A percentile compares a stretch with the other conserved stretches of the same genome.
Evolutionary conservation across 2,329 filamentous ascomycete species (phyloP).

Genomic region (Neodidymelliopsis sp.): DNA sequence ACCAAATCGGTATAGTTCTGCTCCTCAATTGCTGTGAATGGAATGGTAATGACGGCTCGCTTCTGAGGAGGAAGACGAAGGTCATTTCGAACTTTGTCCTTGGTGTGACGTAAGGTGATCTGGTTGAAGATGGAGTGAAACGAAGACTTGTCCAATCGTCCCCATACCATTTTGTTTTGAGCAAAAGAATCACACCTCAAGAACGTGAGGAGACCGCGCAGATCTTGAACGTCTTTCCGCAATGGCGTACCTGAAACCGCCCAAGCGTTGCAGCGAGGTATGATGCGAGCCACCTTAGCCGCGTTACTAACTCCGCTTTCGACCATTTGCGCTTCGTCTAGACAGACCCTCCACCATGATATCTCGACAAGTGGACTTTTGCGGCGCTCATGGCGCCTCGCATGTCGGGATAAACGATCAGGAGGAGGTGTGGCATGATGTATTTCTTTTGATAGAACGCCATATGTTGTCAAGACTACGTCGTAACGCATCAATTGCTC

Average conservation of each 20-base stretch:
- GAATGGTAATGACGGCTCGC: constrained; percentile 85
- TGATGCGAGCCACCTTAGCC: constrained; percentile 77
- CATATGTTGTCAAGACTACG: constrained; percentile 69
- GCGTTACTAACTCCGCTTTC: constrained; percentile 87
- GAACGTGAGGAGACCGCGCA: constrained; percentile 83
- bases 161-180: constrained; percentile 70
- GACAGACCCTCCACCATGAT: constrained; percentile 83
- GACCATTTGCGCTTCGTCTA: constrained; percentile 87
- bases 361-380: constrained; percentile 82
- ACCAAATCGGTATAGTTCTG: constrained; percentile 84
- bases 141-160: constrained; percentile 68
- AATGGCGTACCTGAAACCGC: constrained; percentile 91
- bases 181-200: constrained; percentile 80
- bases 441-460: constrained; percentile 79
- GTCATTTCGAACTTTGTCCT: constrained; percentile 79
- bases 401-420: constrained; percentile 70
- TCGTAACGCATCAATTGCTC: constrained; percentile 60
- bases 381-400: constrained; percentile 69
- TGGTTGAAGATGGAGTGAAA: constrained; percentile 74
- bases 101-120: constrained; percentile 85
- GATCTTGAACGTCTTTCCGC: constrained; percentile 77
- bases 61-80: constrained; percentile 82
- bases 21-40: constrained; percentile 89
- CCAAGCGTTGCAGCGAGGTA: constrained; percentile 89
- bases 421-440: constrained; percentile 77